Evolutionary conservation across 31 red algal genomes (phyloP), one percentile per base, ranked within the genome.

Genomic region (Odonthalia washingtoniensis): DNA sequence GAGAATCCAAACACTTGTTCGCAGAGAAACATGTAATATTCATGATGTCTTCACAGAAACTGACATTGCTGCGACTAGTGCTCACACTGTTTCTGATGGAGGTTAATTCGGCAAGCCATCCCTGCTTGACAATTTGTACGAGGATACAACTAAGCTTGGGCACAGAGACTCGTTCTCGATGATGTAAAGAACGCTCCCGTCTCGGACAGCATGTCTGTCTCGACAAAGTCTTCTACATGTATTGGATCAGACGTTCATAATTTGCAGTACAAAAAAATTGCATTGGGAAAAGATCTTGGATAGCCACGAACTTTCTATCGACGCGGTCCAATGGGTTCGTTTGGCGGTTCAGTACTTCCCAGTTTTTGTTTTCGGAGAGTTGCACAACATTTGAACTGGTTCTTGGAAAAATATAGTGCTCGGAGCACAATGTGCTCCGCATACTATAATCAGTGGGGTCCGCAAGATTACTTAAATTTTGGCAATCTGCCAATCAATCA

Each of bases 1-100:
- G 87, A 92, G 69, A 99, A 99, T 65, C 96, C 94, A 73, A 99
- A 99, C 38, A 99, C 97, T 77, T 99, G 94, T 78, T 99, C 97
- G 30, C 86, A 92, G 9, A 99, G 81, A 99, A 72, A 26, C 85
- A 65, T 3, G 96, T 68, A 89, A 99, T 99, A 60, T 92, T 79
- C 89, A 99, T 90, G 87, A 96, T 99, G 74, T 99, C 96, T 70
- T 99, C 97, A 84, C 97, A 99, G 12, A 96, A 75, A n/a, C 80
- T 87, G 42, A 89, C 87, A 39, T 77, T 90, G 66, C 89, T 95
- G 46, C 87, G 89, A 46, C 87, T 91, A 16, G 97, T 88, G 30
- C 90, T 87, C 21, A 96, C 94, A 74, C 96, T 91, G 45, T 99
- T 94, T 16, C 65, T 85, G 42, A 99, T 95, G 78, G 96, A 96